phyloP scores from a whole-genome alignment of 805 yeast species.

The Saccharomyces cerevisiae region DNA sequence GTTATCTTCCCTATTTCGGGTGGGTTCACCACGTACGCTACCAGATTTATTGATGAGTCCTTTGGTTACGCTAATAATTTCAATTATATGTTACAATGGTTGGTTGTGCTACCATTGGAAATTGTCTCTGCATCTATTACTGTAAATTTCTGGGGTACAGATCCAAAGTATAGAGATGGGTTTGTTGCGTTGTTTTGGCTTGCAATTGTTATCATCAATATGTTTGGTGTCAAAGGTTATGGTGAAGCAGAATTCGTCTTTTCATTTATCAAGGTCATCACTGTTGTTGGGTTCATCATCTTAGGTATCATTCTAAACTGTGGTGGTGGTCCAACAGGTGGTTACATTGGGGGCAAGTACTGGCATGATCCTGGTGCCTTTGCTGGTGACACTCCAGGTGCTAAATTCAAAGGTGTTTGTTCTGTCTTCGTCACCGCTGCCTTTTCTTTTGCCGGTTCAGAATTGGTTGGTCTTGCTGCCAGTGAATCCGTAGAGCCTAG shows the following conservation, averaged over 20 bases:
- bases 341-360: constrained; percentile 42
- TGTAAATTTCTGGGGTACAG: constrained; percentile 42
- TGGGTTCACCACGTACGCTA: constrained; percentile 53
- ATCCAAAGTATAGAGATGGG: constrained; percentile 40
- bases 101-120: constrained; percentile 44
- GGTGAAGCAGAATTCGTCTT: constrained; percentile 48
- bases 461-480: constrained; percentile 43
- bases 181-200: constrained; percentile 43
- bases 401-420: constrained; percentile 53
- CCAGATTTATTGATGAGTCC: constrained; percentile 51
- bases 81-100: constrained; percentile 48
- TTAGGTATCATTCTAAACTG: constrained; percentile 41
- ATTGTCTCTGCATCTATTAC: constrained; percentile 48
- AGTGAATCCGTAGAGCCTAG: constrained; percentile 43
- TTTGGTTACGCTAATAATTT: constrained; percentile 58
- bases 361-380: constrained; percentile 55
- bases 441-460: constrained; percentile 48
- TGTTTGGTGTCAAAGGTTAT: constrained; percentile 48
- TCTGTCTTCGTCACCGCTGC: constrained; percentile 73
- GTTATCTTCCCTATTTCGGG: constrained; percentile 57
- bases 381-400: constrained; percentile 35
- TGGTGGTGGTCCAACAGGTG: constrained; percentile 47
- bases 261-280: constrained; percentile 40
- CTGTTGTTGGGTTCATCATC: constrained; percentile 42
- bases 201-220: constrained; percentile 39